These are phyloP conservation scores for Leucosporidium scottii DNA, from an alignment of 768 basidiomycete genomes.

Conservation along the genomic window DNA sequence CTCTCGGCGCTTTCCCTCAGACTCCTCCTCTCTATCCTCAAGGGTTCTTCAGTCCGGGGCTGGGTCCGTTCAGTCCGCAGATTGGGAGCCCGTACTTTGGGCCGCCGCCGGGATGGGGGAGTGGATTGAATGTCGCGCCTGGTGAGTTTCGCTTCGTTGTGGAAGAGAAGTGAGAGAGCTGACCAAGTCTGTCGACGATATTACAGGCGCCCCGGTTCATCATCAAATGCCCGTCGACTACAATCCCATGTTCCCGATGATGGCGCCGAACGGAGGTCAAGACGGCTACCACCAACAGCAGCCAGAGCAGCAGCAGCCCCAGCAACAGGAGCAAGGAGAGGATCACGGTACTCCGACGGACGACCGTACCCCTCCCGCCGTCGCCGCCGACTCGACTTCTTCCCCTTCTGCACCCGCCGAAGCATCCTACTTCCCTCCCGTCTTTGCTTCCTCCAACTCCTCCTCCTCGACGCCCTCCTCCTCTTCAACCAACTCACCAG, in stretches of 20 bases:
- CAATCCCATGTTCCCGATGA: slow-evolving; percentile 29
- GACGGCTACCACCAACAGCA: background rate
- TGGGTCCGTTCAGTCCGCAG: slow-evolving; percentile 34
- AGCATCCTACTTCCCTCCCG: slow-evolving; percentile 26
- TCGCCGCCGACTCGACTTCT: background rate
- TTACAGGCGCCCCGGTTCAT: slow-evolving; percentile 2
- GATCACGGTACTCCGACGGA: background rate
- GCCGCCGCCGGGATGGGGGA: background rate
- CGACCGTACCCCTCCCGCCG: background rate
- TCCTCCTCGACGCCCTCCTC: background rate
- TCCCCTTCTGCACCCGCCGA: background rate
- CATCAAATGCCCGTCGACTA: slow-evolving; percentile 4
- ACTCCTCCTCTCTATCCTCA: slow-evolving; percentile 45
- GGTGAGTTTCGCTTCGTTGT: slow-evolving; percentile 6
- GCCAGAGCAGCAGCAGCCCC: background rate
- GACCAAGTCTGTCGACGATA: background rate
- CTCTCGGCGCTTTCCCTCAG: slow-evolving; percentile 56
- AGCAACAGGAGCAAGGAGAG: background rate
- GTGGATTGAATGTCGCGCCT: background rate
- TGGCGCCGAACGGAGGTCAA: background rate
- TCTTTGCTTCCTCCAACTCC: background rate
- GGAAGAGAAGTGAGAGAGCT: background rate
- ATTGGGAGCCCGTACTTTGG: slow-evolving; percentile 14
- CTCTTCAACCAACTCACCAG: background rate
- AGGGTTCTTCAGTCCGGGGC: slow-evolving; percentile 55